phyloP scores from a whole-genome alignment of 306 rosid species.

The Prunus kanzakura region DNA sequence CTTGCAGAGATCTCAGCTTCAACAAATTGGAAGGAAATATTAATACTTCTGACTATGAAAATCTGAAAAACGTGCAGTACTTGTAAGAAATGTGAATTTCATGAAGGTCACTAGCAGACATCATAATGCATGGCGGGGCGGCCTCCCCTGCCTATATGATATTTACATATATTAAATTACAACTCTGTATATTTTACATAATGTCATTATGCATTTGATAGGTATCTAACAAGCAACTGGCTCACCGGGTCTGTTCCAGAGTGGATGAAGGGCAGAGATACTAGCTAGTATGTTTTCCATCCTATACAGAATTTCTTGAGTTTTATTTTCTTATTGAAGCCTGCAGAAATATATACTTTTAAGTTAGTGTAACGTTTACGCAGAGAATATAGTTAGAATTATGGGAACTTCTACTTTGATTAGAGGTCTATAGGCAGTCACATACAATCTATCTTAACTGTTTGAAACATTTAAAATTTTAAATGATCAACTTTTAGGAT shows the following conservation, averaged over 20 bases:
- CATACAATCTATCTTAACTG: no score
- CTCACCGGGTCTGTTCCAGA: conserved; percentile 26
- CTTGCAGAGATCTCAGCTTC: conserved; percentile 28
- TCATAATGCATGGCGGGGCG: background rate
- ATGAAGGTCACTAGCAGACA: background rate
- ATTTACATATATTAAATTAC: no score
- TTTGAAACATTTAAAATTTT: no score
- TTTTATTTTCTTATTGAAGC: no score
- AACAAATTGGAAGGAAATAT: conserved; percentile 16
- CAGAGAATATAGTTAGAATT: background rate
- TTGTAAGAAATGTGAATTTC: conserved; percentile 16
- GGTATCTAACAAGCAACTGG: conserved; percentile 29
- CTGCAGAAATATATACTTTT: background rate
- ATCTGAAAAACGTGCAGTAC: background rate
- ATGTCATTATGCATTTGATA: background rate
- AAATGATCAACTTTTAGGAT: no score
- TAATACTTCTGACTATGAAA: no score
- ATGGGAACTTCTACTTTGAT: background rate
- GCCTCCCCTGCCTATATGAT: no score
- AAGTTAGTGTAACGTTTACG: background rate
- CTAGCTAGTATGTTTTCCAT: background rate
- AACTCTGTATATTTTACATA: no score
- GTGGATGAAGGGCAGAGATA: conserved; percentile 14
- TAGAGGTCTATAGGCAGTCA: no score
- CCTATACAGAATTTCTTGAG: background rate